These are phyloP conservation scores for Pichia terricola DNA, from an alignment of 1,139 yeast species.

Conservation along the genomic window DNA sequence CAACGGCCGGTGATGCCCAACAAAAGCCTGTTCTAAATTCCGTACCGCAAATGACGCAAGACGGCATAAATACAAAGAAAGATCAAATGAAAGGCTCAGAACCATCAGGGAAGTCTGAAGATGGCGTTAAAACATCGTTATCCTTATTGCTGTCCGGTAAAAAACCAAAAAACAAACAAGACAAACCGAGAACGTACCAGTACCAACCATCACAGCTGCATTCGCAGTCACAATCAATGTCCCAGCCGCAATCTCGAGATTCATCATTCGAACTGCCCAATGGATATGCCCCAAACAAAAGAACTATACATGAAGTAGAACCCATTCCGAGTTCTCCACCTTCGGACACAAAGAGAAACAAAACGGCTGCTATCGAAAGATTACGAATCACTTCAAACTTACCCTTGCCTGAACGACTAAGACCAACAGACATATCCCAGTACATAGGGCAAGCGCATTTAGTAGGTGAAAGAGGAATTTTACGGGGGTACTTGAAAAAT, in stretches of 20 bases:
- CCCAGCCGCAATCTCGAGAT: background rate
- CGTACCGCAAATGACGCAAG: background rate
- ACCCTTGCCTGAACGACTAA: slow-evolving; percentile 81
- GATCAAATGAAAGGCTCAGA: background rate
- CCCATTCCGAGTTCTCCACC: slow-evolving; percentile 3
- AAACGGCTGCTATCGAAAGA: slow-evolving; percentile 5
- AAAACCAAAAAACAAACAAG: slow-evolving; percentile 1
- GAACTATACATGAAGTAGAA: slow-evolving; percentile 1
- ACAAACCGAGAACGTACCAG: slow-evolving; percentile 16
- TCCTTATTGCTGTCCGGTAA: background rate
- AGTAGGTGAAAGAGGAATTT: slow-evolving; percentile 63
- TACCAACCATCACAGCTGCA: slow-evolving; percentile 9
- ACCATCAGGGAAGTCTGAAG: background rate
- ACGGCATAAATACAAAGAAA: background rate
- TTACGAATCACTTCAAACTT: slow-evolving; percentile 35
- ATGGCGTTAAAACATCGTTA: too few relatives aligned
- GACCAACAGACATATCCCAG: slow-evolving; percentile 68
- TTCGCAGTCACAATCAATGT: background rate
- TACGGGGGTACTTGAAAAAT: slow-evolving; percentile 56
- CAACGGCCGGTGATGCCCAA: background rate
- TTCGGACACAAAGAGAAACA: background rate
- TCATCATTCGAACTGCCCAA: background rate
- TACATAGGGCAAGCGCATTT: slow-evolving; percentile 83
- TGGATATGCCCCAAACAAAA: background rate
- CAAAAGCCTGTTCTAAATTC: background rate